Conservation (phyloP, 306 rosid genomes). For the Quillaja saponaria region DNA sequence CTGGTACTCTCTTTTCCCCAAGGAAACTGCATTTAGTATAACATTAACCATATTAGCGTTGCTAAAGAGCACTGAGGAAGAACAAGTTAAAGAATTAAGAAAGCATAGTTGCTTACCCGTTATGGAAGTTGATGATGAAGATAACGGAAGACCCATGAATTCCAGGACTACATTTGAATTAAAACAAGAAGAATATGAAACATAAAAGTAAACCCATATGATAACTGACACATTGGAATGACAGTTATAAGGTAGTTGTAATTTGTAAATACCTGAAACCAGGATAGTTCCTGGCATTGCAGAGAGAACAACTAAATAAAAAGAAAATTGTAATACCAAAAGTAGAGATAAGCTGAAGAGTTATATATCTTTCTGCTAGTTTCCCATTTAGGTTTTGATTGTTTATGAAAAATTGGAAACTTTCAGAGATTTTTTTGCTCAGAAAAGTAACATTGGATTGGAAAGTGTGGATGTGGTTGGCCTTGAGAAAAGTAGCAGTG, state of each 20-base stretch:
- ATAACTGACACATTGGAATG: slow-evolving; percentile 12
- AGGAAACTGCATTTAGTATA: slow-evolving; percentile 62
- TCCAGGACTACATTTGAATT: slow-evolving; percentile 55
- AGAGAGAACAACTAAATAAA: slow-evolving; percentile 26
- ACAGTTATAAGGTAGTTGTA: slow-evolving; percentile 21
- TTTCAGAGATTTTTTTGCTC: slow-evolving; percentile 5
- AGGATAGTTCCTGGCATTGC: slow-evolving; percentile 88
- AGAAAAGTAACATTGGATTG: no score
- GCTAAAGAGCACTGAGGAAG: slow-evolving; percentile 1
- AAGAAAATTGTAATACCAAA: not conserved
- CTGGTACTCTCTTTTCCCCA: slow-evolving; percentile 72
- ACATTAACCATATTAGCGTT: slow-evolving; percentile 10
- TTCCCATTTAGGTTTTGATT: not conserved
- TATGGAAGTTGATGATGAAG: slow-evolving; percentile 63
- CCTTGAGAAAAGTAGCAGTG: slow-evolving; percentile 6
- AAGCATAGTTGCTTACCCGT: slow-evolving; percentile 48
- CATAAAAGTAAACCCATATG: not conserved
- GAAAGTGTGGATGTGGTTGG: slow-evolving; percentile 40
- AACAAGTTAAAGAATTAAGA: slow-evolving; percentile 1
- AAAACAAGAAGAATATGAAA: slow-evolving; percentile 17
- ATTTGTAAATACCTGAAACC: slow-evolving; percentile 69
- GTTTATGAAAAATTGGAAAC: slow-evolving; percentile 14
- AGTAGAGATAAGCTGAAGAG: slow-evolving; percentile 9
- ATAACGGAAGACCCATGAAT: slow-evolving; percentile 60
- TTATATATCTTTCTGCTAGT: not conserved